Evolutionary conservation across 139 green algal species (phyloP), one percentile per base, ranked within the genome.

Genomic region (Raphidocelis subcapitata): DNA sequence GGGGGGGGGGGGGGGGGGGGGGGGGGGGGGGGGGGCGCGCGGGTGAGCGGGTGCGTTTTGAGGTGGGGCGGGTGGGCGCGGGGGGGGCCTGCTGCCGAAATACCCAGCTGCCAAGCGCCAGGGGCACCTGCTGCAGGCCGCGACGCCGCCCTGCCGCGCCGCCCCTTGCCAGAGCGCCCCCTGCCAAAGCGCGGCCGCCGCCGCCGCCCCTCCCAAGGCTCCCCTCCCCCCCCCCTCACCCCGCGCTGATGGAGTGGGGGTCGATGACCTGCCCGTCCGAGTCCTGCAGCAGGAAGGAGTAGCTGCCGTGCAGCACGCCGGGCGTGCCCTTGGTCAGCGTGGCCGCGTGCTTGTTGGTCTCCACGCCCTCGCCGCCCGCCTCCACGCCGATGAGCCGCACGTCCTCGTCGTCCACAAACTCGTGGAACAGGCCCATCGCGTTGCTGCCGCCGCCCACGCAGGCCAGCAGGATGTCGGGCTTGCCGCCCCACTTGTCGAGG

Each of bases 361-460:
- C 74, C 1, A 99, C 78, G 61, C 96, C 96, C 63, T 97, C 82
- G 24, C 94, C 94, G n/a, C 87, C 93, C 4, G 92, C 88, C 73
- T 92, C 83, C 67, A 92, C 74, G 56, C 91, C 90, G 28, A 92
- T 84, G 8, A 92, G 72, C 33, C 93, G 83, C 64, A 98, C 87
- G 69, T 86, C 69, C 37, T 87, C 83, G 36, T 99, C 95, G 46
- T 98, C 86, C 37, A 98, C 83, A 68, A 98, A 98, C 71, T 99
- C 95, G 80, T 99, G 81, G 84, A 99, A 99, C 59, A 99, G 87
- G 28, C 96, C 96, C 67, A 99, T 99, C 36, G 96, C 95, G 75
- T 99, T 99, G 67, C 89, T 97, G 71, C 96, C 96, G 44, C 96
- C 96, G 47, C 96, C 96, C 20, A 99, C 90, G 82, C 96, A 99